phyloP scores from a whole-genome alignment of 2,329 filamentous ascomycete species.

The Acrodontium crateriforme region DNA sequence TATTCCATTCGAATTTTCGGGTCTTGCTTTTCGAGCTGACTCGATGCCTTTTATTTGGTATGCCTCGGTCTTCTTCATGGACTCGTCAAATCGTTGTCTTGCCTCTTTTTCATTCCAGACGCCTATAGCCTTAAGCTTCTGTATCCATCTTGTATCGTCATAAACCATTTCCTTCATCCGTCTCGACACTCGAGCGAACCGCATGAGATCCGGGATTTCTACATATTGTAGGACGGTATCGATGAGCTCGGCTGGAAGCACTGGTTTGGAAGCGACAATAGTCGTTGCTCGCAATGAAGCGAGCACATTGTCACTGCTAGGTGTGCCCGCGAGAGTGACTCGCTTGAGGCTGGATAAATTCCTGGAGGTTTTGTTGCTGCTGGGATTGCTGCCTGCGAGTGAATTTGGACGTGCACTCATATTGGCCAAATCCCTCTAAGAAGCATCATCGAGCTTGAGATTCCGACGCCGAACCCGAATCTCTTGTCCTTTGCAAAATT shows the following conservation, averaged over 20 bases:
- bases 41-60: no score
- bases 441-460: no score
- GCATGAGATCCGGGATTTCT: conserved; percentile 69
- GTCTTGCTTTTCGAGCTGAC: background rate
- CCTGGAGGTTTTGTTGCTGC: conserved; percentile 9
- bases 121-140: conserved; percentile 70
- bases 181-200: conserved; percentile 69
- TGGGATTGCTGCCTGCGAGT: conserved; percentile 5
- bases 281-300: conserved; percentile 66
- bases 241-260: conserved; percentile 84
- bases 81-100: conserved; percentile 63
- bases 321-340: conserved; percentile 13
- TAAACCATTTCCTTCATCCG: conserved; percentile 97
- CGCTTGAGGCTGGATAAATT: conserved; percentile 18
- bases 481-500: no score
- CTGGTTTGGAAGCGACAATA: conserved; percentile 64
- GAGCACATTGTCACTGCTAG: conserved; percentile 40
- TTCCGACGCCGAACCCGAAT: no score
- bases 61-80: conserved; percentile 43
- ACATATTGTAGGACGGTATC: conserved; percentile 81
- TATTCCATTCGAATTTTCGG: conserved; percentile 24
- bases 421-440: no score
- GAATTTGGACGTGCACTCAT: no score
- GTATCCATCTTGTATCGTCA: conserved; percentile 91
- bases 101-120: conserved; percentile 88